These are phyloP conservation scores for Pseudogymnoascus sp. DNA, from an alignment of 2,329 filamentous ascomycete species.

Conservation along the genomic window DNA sequence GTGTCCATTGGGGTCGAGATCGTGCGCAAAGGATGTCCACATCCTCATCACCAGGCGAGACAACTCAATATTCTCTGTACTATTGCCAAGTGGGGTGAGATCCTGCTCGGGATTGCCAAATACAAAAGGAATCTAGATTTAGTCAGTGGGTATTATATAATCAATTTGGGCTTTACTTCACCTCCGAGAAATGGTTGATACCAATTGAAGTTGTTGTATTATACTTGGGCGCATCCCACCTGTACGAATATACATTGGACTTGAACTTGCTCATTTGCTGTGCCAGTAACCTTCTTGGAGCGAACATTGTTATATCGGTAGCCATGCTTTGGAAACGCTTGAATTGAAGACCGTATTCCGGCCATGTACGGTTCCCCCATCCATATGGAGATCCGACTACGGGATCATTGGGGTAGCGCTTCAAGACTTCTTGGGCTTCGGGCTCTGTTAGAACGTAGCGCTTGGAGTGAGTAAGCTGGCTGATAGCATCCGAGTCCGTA, in stretches of 20 bases:
- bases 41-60: conserved; percentile 15
- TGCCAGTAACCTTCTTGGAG: not conserved
- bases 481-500: conserved; percentile 36
- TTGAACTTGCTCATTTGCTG: not conserved
- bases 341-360: conserved; percentile 13
- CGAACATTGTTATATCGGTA: not conserved
- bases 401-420: conserved; percentile 14
- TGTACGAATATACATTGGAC: not conserved
- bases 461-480: conserved; percentile 26
- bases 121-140: not conserved
- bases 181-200: conserved; percentile 22
- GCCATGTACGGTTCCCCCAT: not conserved
- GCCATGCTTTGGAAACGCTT: conserved; percentile 6
- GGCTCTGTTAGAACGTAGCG: conserved; percentile 18
- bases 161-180: not conserved
- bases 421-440: conserved; percentile 30
- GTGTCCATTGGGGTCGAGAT: conserved; percentile 18
- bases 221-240: conserved; percentile 4
- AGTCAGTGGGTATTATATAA: not conserved
- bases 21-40: conserved; percentile 16
- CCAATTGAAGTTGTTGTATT: not conserved
- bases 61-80: conserved; percentile 7
- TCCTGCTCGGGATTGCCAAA: not conserved
- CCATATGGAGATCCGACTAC: conserved; percentile 6
- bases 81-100: not conserved